phyloP scores from a whole-genome alignment of 2,329 filamentous ascomycete genomes.

The Microsporum canis region DNA sequence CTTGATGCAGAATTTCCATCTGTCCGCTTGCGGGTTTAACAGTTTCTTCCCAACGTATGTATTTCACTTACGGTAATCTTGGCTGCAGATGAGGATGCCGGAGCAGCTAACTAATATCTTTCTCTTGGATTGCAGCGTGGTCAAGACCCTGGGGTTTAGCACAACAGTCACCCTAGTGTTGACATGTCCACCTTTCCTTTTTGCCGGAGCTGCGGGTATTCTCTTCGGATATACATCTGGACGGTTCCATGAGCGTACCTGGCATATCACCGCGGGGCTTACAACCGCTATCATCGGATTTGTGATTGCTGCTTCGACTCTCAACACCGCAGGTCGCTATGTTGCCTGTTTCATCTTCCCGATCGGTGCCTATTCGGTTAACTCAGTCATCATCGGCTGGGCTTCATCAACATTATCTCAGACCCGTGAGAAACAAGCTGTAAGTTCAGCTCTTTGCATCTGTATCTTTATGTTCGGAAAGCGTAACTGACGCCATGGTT shows the following conservation, averaged over 20 bases:
- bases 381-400: slow-evolving; percentile 36
- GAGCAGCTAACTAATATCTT: slow-evolving; percentile 31
- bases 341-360: slow-evolving; percentile 25
- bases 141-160: slow-evolving; percentile 39
- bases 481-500: background rate
- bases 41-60: slow-evolving; percentile 30
- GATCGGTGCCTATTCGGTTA: slow-evolving; percentile 26
- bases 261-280: slow-evolving; percentile 21
- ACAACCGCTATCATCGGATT: slow-evolving; percentile 22
- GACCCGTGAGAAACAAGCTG: slow-evolving; percentile 36
- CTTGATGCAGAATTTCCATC: slow-evolving; percentile 47
- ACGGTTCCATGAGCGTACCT: slow-evolving; percentile 26
- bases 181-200: slow-evolving; percentile 42
- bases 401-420: slow-evolving; percentile 32
- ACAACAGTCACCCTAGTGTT: slow-evolving; percentile 41
- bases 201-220: slow-evolving; percentile 40
- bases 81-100: background rate
- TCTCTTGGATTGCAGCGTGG: slow-evolving; percentile 37
- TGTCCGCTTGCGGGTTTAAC: slow-evolving; percentile 43
- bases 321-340: slow-evolving; percentile 23
- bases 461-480: background rate
- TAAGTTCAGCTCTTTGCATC: slow-evolving; percentile 13
- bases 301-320: slow-evolving; percentile 20
- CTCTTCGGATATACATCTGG: slow-evolving; percentile 42
- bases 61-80: background rate